Percentiles rank a stretch among this genome's conserved stretches.
Conservation (phyloP, 2,329 filamentous ascomycete genomes). For the Bretziella fagacearum region DNA sequence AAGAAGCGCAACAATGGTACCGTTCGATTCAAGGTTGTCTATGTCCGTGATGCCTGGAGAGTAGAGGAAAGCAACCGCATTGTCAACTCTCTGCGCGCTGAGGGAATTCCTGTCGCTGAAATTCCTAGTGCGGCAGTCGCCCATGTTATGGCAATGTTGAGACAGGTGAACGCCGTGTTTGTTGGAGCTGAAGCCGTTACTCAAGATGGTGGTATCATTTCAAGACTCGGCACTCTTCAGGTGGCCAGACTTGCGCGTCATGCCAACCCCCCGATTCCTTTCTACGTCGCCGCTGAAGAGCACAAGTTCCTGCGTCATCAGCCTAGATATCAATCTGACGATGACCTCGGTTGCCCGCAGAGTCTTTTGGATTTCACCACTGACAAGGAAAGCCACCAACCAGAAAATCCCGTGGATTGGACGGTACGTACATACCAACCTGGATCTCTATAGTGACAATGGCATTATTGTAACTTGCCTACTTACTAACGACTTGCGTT, state of each 20-base stretch:
- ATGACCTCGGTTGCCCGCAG: conserved; percentile 64
- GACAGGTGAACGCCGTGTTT: conserved; percentile 48
- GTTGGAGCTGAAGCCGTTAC: conserved; percentile 72
- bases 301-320: conserved; percentile 81
- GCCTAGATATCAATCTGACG: conserved; percentile 50
- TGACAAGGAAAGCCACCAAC: conserved; percentile 28
- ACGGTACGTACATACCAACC: conserved; percentile 32
- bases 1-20: conserved; percentile 35
- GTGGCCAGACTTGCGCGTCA: conserved; percentile 62
- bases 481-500: conserved; percentile 18
- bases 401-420: conserved; percentile 48
- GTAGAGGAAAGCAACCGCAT: conserved; percentile 48
- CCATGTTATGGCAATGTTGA: conserved; percentile 45
- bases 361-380: conserved; percentile 57
- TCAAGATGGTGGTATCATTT: conserved; percentile 86
- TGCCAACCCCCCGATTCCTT: conserved; percentile 42
- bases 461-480: no score
- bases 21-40: conserved; percentile 68
- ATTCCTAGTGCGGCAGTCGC: conserved; percentile 48
- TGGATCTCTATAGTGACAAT: neutral
- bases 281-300: conserved; percentile 86
- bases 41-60: conserved; percentile 44
- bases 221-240: conserved; percentile 70
- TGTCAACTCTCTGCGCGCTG: conserved; percentile 52
- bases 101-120: conserved; percentile 62